Base-by-base conservation (phyloP, 1,284 basidiomycete species). In the Somion occarium region DNA sequence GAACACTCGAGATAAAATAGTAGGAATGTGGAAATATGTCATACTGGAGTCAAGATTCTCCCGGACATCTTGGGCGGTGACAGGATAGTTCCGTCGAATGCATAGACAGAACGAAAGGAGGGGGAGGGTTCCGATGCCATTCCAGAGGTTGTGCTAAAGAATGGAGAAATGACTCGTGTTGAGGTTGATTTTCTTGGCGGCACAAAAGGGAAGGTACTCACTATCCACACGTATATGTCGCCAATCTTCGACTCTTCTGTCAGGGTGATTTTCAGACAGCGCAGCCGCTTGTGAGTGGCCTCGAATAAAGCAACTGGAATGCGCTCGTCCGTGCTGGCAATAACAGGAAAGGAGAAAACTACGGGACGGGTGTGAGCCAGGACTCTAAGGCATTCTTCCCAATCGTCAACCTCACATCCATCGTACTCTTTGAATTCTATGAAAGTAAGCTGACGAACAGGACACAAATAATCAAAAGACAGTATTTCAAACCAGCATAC, bases 101-200 rank as follows among this genome's bases (percentile, higher is more conserved):
- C 46, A 23, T 3, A 48, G 30, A 39, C 46, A 48, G 22, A 48
- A 48, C 12, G 46, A 24, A 9, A 20, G 15, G 9, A 48, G 22
- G 24, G 30, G 24, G 15, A 48, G 46, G 7, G 37, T 34, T 11
- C 46, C 30, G 13, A 48, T 9, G 13, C 22, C 38, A 19, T 27
- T 15, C 4, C 20, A 5, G 11, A 48, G 34, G 39, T 9, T 19
- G 18, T 39, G 11, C 19, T 38, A 48, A 15, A 19, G 19, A 34
- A 19, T n/a, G n/a, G n/a, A 15, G 30, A 7, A 34, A 34, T 34
- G 15, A 34, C 7, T 7, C 15, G 7, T 7, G 30, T 34, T 7
- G 15, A 7, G 15, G 43, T 18, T 22, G 19, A 24, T 44, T 25
- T 9, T 5, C 43, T 37, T 11, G 34, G 39, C 5, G 22, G n/a